Evolutionary conservation across 2,329 filamentous ascomycete genomes (phyloP).

Genomic region (Elsinoe perseae): DNA sequence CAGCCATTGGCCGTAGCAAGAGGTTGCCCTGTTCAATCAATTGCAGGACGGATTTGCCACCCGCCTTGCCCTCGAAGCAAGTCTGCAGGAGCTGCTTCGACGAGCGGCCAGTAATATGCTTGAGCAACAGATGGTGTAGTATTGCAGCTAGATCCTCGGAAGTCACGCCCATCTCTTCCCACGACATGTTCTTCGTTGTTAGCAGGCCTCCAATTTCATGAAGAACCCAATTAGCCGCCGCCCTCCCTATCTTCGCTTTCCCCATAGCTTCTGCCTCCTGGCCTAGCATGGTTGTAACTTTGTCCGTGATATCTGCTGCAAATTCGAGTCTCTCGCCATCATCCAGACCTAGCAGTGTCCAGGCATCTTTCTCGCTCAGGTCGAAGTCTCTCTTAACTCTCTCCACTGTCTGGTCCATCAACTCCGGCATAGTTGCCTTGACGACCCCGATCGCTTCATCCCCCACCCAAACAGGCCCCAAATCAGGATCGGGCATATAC

Average conservation of each 20-base stretch:
- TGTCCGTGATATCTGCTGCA: constrained; percentile 59
- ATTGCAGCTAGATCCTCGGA: constrained; percentile 38
- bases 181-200: constrained; percentile 32
- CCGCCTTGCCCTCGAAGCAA: constrained; percentile 38
- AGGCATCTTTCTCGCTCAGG: constrained; percentile 72
- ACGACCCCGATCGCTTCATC: constrained; percentile 61
- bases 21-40: constrained; percentile 53
- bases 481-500: constrained; percentile 96
- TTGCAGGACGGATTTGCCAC: constrained; percentile 37
- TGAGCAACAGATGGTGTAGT: constrained; percentile 34
- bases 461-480: constrained; percentile 70
- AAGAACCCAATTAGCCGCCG: constrained; percentile 53
- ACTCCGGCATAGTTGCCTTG: constrained; percentile 53
- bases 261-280: constrained; percentile 11
- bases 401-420: constrained; percentile 60
- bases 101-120: constrained; percentile 45
- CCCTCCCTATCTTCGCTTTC: constrained; percentile 36
- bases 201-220: constrained; percentile 46
- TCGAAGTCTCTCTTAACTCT: constrained; percentile 51
- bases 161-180: constrained; percentile 36
- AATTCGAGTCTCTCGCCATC: constrained; percentile 74
- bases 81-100: constrained; percentile 53
- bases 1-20: constrained; percentile 47
- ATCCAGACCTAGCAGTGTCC: constrained; percentile 69
- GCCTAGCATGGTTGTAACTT: constrained; percentile 28